Percentiles rank a stretch among this genome's conserved stretches.
phyloP scores from a whole-genome alignment of 371 early-diverging fungal species.

The Rhizopus sp. region DNA sequence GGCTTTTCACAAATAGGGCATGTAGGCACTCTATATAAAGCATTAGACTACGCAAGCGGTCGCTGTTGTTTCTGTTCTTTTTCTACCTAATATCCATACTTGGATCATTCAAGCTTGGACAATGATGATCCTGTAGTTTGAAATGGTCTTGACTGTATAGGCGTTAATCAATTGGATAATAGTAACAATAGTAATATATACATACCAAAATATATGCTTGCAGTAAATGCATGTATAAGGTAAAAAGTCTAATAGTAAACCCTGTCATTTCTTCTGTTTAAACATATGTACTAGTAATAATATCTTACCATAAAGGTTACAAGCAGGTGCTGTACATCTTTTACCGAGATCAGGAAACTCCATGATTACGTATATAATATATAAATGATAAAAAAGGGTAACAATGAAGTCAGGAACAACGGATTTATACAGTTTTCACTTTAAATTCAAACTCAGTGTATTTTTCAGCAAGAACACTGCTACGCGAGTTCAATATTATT shows the following conservation, averaged over 20 bases:
- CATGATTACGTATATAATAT: slow-evolving; percentile 28
- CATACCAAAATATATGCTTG: slow-evolving; percentile 59
- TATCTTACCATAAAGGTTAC: slow-evolving; percentile 45
- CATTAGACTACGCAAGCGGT: neutral
- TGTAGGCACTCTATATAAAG: slow-evolving; percentile 48
- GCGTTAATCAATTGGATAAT: neutral
- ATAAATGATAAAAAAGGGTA: neutral
- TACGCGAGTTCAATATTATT: neutral
- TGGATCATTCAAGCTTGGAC: slow-evolving; percentile 49
- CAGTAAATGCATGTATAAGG: slow-evolving; percentile 62
- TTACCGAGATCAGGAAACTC: slow-evolving; percentile 60
- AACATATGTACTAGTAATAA: too few species aligned
- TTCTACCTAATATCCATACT: slow-evolving; percentile 49
- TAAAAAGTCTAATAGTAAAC: slow-evolving; percentile 47
- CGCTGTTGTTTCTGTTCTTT: neutral
- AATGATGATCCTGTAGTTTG: slow-evolving; percentile 57
- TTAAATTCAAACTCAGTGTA: slow-evolving; percentile 2
- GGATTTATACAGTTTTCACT: too few species aligned
- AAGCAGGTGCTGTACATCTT: slow-evolving; percentile 50
- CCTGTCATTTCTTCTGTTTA: too few species aligned
- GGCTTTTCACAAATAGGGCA: slow-evolving; percentile 68
- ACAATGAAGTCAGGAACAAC: neutral
- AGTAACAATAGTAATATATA: neutral
- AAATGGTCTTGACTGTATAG: slow-evolving; percentile 60
- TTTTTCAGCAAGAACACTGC: neutral